A percentile compares a stretch with the other conserved stretches of the same genome.
Evolutionary conservation across 805 yeast genomes (phyloP).

Genomic region (Sugiyamaella americana): DNA sequence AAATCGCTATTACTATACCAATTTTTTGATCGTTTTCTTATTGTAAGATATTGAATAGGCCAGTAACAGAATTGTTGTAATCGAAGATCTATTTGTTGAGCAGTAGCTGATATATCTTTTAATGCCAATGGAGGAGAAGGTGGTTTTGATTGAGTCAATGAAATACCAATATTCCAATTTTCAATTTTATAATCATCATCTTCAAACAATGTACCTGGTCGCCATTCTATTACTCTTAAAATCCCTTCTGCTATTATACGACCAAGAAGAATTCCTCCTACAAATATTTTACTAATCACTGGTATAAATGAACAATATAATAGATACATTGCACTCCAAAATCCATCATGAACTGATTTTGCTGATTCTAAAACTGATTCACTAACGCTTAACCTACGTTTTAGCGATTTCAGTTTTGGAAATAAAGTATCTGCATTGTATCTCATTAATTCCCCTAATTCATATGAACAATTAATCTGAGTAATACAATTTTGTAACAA

Average conservation of each 20-base stretch:
- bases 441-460: conserved; percentile 27
- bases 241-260: conserved; percentile 29
- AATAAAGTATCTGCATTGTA: conserved; percentile 24
- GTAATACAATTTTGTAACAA: conserved; percentile 24
- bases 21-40: conserved; percentile 37
- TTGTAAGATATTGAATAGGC: conserved; percentile 69
- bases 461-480: conserved; percentile 34
- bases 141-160: neutral
- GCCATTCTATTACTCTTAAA: conserved; percentile 29
- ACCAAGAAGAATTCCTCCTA: conserved; percentile 21
- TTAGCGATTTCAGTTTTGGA: conserved; percentile 18
- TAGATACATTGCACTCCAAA: conserved; percentile 5
- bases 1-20: conserved; percentile 34
- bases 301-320: conserved; percentile 14
- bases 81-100: conserved; percentile 74
- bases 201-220: conserved; percentile 6
- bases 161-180: too few relatives aligned
- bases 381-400: conserved; percentile 24
- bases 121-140: conserved; percentile 24
- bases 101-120: conserved; percentile 49
- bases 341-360: conserved; percentile 13
- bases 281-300: conserved; percentile 14
- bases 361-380: conserved; percentile 16
- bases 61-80: conserved; percentile 68
- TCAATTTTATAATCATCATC: too few relatives aligned